phyloP scores from a whole-genome alignment of 371 early-diverging fungal genomes.

The Mortierella sp. region DNA sequence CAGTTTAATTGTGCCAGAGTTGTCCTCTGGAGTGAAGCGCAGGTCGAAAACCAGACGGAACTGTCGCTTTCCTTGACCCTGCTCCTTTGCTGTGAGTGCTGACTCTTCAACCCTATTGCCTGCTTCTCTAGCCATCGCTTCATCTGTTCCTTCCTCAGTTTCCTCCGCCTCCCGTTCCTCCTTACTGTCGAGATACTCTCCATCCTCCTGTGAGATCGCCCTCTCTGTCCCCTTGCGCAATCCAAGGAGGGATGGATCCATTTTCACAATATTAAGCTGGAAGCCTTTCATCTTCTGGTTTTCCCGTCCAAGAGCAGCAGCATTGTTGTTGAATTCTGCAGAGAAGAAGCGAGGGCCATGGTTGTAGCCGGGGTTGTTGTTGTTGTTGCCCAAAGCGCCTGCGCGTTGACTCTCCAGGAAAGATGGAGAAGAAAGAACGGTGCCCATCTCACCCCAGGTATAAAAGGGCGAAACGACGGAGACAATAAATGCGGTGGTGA shows the following conservation, averaged over 20 bases:
- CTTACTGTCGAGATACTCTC: background rate
- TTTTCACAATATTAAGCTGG: constrained; percentile 11
- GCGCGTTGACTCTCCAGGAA: constrained; percentile 3
- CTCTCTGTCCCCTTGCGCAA: background rate
- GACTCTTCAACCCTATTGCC: background rate
- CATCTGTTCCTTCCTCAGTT: background rate
- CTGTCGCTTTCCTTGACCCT: background rate
- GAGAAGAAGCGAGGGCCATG: background rate
- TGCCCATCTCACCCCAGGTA: constrained; percentile 3
- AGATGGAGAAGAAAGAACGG: constrained; percentile 21
- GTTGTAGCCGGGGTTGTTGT: background rate
- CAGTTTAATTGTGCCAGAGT: background rate
- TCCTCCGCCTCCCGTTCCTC: background rate
- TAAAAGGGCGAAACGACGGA: constrained; percentile 6
- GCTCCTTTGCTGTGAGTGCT: background rate
- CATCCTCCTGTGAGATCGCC: background rate
- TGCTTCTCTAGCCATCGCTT: background rate
- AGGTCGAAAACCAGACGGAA: constrained; percentile 29
- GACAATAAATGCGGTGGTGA: constrained; percentile 23
- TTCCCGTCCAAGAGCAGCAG: no score
- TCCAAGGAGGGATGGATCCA: constrained; percentile 13
- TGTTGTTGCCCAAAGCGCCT: background rate
- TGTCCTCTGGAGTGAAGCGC: constrained; percentile 13
- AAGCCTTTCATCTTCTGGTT: background rate
- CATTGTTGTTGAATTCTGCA: background rate